A percentile compares a stretch with the other conserved stretches of the same genome.
phyloP scores from a whole-genome alignment of 2,329 filamentous ascomycete species.

The Penicillium vulpinum region DNA sequence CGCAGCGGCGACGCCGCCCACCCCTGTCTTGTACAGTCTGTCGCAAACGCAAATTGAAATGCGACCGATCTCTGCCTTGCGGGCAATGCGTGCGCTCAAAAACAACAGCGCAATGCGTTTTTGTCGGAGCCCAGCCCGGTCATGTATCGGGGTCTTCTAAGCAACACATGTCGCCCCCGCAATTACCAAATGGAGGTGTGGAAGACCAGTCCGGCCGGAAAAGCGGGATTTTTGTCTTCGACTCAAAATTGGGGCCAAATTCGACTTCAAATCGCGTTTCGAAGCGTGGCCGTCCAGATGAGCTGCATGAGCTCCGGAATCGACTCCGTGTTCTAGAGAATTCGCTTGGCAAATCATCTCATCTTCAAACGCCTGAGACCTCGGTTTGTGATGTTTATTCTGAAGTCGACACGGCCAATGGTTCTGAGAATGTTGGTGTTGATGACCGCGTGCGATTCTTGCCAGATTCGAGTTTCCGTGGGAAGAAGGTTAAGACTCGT shows the following conservation, averaged over 20 bases:
- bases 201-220: constrained; percentile 16
- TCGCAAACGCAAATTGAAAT: constrained; percentile 74
- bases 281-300: constrained; percentile 28
- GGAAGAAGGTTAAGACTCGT: constrained; percentile 31
- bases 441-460: constrained; percentile 31
- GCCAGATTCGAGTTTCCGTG: constrained; percentile 31
- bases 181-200: constrained; percentile 2
- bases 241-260: constrained; percentile 30
- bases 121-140: constrained; percentile 36
- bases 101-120: constrained; percentile 55
- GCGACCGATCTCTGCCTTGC: constrained; percentile 72
- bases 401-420: constrained; percentile 13
- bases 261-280: constrained; percentile 21
- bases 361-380: constrained; percentile 29
- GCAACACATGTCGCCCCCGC: constrained; percentile 19
- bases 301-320: constrained; percentile 32
- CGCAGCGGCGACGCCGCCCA: constrained; percentile 60
- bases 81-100: constrained; percentile 58
- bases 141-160: constrained; percentile 5
- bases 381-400: constrained; percentile 18
- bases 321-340: constrained; percentile 31
- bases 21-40: constrained; percentile 69
- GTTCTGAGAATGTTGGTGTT: constrained; percentile 19
- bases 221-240: constrained; percentile 35
- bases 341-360: constrained; percentile 23